Conservation (phyloP, 2,329 filamentous ascomycete genomes). For the Dothideomycetes sp. region DNA sequence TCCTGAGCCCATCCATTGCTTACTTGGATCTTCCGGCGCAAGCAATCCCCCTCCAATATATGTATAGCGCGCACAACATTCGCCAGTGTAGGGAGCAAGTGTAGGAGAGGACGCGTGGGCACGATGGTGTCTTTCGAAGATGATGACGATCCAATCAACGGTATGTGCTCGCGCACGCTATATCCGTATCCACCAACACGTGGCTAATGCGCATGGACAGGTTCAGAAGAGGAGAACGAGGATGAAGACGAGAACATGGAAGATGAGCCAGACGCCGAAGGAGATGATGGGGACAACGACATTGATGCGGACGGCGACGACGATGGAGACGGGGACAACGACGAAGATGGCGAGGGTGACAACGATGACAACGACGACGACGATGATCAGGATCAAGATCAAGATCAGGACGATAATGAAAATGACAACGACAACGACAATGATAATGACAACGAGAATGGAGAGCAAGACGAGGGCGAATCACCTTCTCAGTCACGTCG, state of each 20-base stretch:
- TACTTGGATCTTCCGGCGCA: too few relatives aligned
- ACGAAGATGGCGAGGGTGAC: constrained; percentile 15
- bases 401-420: constrained; percentile 28
- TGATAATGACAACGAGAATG: constrained; percentile 23
- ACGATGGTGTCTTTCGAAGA: constrained; percentile 34
- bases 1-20: too few relatives aligned
- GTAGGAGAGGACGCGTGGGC: too few relatives aligned
- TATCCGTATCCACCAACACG: too few relatives aligned
- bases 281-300: constrained; percentile 32
- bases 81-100: not conserved
- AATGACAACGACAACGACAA: constrained; percentile 23
- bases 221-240: constrained; percentile 28
- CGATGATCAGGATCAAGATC: constrained; percentile 23
- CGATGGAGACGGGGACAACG: constrained; percentile 19
- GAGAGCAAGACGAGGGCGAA: constrained; percentile 33
- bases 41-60: not conserved
- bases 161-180: too few relatives aligned
- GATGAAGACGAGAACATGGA: constrained; percentile 33
- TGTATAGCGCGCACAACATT: not conserved
- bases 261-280: constrained; percentile 33
- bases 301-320: constrained; percentile 25
- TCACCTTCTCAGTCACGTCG: constrained; percentile 30
- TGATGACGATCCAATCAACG: constrained; percentile 26
- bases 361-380: constrained; percentile 24
- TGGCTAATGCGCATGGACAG: constrained; percentile 8